Evolutionary conservation across 192 early-diverging fungal species (phyloP), one percentile per base, ranked within the genome.

Genomic region (Pilobolus umbonatus): DNA sequence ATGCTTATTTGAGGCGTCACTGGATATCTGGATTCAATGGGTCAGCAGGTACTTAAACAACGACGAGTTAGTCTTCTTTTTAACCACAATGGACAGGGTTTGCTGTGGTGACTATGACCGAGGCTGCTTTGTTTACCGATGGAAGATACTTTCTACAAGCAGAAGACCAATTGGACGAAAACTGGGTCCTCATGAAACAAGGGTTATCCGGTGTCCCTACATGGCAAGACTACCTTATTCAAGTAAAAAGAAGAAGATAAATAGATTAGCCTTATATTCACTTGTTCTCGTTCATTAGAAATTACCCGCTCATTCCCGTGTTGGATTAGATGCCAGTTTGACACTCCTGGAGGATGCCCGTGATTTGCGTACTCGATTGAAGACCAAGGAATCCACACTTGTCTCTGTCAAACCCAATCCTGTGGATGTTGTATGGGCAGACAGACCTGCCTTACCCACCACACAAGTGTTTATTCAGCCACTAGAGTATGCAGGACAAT

Each of bases 91-190:
- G 21, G 24, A 28, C 45, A 80, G 87, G 90, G n/a, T 84, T 89
- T 51, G 96, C 94, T 3, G 83, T 98, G 29, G 84, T 98, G 11
- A 88, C 91, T 8, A 51, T 74, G 35, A 78, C 88, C 40, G 68
- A 81, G 40, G 94, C 94, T 49, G 85, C 88, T 25, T 79, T 98
- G 55, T 98, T 94, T 65, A 98, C 93, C 5, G 96, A 98, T 67
- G 96, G 94, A 1, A 80, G 94, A 45, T 96, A 96, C 85, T 96
- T 92, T 75, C 70, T 96, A 59, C 96, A 98, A 73, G 94, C 94
- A 14, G 80, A 85, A 2, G 76, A 91, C 70, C 93, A 98, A 74
- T 78, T 98, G 58, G 94, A 94, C 66, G 51, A 44, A 49, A 92
- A 93, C 76, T 98, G 94, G 93, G 88, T 80, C 35, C 71, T 98